phyloP scores from a whole-genome alignment of 179 eudicot species.

The Vitellaria paradoxa region DNA sequence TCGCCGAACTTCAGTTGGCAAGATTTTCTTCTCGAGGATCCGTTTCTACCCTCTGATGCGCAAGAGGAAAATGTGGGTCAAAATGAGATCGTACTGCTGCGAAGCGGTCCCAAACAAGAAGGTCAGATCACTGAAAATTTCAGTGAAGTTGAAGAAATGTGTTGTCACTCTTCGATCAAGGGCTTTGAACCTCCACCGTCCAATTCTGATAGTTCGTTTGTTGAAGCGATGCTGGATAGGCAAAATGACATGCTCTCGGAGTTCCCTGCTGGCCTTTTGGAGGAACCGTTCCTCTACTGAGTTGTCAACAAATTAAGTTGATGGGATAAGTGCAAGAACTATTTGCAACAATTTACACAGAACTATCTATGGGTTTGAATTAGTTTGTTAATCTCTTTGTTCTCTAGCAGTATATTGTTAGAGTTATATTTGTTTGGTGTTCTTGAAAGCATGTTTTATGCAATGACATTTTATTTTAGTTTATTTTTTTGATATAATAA shows the following conservation, averaged over 20 bases:
- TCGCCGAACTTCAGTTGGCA: constrained; percentile 55
- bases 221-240: constrained; percentile 65
- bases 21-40: constrained; percentile 67
- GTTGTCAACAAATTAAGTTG: constrained; percentile 12
- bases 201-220: constrained; percentile 35
- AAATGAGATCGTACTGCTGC: background rate
- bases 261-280: constrained; percentile 50
- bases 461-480: too few species aligned
- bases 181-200: constrained; percentile 25
- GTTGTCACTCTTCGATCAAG: background rate
- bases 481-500: too few species aligned
- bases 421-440: too few species aligned
- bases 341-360: background rate
- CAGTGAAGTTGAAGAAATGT: constrained; percentile 12
- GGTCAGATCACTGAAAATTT: background rate
- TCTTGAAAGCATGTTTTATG: too few species aligned
- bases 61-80: constrained; percentile 12
- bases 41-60: constrained; percentile 15
- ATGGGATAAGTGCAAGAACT: too few species aligned
- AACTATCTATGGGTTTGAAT: background rate
- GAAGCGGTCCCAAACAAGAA: background rate
- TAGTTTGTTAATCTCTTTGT: background rate
- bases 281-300: constrained; percentile 47
- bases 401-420: background rate
- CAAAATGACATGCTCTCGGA: constrained; percentile 54